A percentile compares a stretch with the other conserved stretches of the same genome.
Evolutionary conservation across 257 asterid genomes (phyloP).

Genomic region (Solanum raphanifolium): DNA sequence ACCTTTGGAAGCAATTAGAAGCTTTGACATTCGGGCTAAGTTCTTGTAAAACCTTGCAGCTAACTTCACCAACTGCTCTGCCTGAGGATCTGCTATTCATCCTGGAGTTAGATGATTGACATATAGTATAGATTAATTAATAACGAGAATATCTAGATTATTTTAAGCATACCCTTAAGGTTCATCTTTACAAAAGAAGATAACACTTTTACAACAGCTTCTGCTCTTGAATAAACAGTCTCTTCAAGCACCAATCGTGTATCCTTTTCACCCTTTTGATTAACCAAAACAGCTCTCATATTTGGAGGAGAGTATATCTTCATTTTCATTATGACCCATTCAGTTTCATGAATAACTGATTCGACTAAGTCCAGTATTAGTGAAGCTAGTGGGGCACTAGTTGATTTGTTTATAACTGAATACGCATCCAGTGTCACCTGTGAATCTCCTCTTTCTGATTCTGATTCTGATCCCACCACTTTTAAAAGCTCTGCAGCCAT

Average conservation of each 20-base stretch:
- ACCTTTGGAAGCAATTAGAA: slow-evolving; percentile 52
- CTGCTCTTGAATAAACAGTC: slow-evolving; percentile 52
- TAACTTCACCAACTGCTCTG: slow-evolving; percentile 53
- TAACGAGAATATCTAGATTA: neutral
- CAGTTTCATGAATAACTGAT: slow-evolving; percentile 45
- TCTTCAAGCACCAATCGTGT: slow-evolving; percentile 51
- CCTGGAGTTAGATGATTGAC: slow-evolving; percentile 1
- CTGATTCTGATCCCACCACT: slow-evolving; percentile 53
- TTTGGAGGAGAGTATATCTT: slow-evolving; percentile 36
- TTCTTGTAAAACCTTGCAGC: slow-evolving; percentile 64
- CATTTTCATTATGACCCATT: slow-evolving; percentile 47
- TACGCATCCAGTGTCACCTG: slow-evolving; percentile 39
- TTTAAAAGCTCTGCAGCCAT: slow-evolving; percentile 53
- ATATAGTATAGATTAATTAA: neutral
- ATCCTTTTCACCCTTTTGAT: slow-evolving; percentile 28
- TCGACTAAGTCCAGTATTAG: slow-evolving; percentile 49
- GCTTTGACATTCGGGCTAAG: slow-evolving; percentile 64
- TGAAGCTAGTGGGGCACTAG: slow-evolving; percentile 49
- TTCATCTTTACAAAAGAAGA: slow-evolving; percentile 62
- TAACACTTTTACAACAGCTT: slow-evolving; percentile 50
- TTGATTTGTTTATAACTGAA: slow-evolving; percentile 47
- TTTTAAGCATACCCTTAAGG: slow-evolving; percentile 43
- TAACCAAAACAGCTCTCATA: slow-evolving; percentile 32
- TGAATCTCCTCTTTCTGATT: slow-evolving; percentile 32
- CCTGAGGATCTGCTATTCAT: slow-evolving; percentile 58